phyloP scores from a whole-genome alignment of 2,329 filamentous ascomycete genomes.

The Arthrocladium fulminans region DNA sequence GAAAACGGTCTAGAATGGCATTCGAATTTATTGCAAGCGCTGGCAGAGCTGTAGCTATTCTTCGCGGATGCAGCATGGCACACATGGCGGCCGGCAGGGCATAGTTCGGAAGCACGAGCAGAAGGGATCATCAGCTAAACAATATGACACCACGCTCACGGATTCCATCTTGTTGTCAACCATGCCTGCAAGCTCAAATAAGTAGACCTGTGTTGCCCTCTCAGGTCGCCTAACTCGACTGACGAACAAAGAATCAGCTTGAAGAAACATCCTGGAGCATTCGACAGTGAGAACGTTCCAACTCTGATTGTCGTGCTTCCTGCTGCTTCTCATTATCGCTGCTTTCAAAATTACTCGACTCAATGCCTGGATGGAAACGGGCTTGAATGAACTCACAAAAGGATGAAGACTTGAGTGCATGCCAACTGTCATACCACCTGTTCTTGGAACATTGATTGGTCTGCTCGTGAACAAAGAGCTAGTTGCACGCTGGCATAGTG shows the following conservation, averaged over 20 bases:
- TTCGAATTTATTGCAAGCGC: neutral
- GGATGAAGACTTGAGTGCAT: neutral
- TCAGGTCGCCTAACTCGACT: neutral
- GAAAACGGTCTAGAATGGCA: neutral
- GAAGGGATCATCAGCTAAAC: neutral
- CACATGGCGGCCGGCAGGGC: neutral
- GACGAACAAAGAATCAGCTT: neutral
- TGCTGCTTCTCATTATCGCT: neutral
- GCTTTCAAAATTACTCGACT: neutral
- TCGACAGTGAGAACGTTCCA: neutral
- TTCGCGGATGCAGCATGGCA: neutral
- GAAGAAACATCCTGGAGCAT: neutral
- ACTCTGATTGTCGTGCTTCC: neutral
- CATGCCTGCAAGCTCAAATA: neutral
- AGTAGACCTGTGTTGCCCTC: neutral
- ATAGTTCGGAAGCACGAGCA: neutral
- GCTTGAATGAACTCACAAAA: neutral
- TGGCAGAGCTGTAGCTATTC: neutral
- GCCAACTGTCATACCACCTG: neutral
- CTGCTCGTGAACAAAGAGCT: neutral
- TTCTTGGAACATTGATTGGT: neutral
- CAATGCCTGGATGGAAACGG: neutral
- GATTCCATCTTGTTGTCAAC: neutral
- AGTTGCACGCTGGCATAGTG: neutral
- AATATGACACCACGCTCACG: neutral